A percentile compares a stretch with the other conserved stretches of the same genome.
These are phyloP conservation scores for Cardiospermum halicacabum DNA, from an alignment of 345 rosid genomes.

Conservation along the genomic window DNA sequence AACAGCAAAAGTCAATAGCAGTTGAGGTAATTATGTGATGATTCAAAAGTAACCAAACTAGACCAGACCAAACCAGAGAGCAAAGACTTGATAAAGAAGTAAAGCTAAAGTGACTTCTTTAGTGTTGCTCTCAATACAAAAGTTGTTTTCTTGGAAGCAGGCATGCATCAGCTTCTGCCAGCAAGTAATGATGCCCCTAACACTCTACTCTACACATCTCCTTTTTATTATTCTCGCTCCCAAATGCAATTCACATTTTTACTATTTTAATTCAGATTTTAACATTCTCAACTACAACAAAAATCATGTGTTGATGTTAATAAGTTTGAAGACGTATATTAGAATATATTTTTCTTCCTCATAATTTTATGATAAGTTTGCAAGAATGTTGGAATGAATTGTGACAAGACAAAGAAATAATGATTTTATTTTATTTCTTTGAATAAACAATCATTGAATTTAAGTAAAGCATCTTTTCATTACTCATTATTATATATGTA, in stretches of 20 bases:
- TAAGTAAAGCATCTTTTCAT: not conserved
- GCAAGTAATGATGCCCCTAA: slow-evolving; percentile 31
- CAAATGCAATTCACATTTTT: too few species aligned
- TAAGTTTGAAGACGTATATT: too few species aligned
- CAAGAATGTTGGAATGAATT: not conserved
- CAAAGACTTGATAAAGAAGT: slow-evolving; percentile 23
- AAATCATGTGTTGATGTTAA: too few species aligned
- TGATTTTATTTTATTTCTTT: too few species aligned
- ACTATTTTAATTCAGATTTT: too few species aligned
- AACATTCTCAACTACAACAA: too few species aligned
- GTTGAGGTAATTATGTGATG: slow-evolving; percentile 11
- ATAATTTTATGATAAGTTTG: not conserved
- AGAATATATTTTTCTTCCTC: too few species aligned
- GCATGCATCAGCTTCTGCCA: slow-evolving; percentile 15
- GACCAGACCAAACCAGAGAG: too few species aligned
- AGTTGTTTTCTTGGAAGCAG: slow-evolving; percentile 5
- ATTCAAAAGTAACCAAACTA: not conserved
- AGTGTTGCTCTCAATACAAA: too few species aligned
- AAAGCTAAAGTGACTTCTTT: slow-evolving; percentile 12
- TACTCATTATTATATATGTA: not conserved
- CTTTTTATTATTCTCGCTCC: too few species aligned
- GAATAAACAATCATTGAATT: not conserved
- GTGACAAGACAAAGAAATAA: too few species aligned
- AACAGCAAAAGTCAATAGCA: slow-evolving; percentile 8
- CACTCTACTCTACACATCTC: not conserved